Percentiles rank a stretch among this genome's conserved stretches.
phyloP scores from a whole-genome alignment of 2,329 filamentous ascomycete genomes.

The Talaromyces sp. region DNA sequence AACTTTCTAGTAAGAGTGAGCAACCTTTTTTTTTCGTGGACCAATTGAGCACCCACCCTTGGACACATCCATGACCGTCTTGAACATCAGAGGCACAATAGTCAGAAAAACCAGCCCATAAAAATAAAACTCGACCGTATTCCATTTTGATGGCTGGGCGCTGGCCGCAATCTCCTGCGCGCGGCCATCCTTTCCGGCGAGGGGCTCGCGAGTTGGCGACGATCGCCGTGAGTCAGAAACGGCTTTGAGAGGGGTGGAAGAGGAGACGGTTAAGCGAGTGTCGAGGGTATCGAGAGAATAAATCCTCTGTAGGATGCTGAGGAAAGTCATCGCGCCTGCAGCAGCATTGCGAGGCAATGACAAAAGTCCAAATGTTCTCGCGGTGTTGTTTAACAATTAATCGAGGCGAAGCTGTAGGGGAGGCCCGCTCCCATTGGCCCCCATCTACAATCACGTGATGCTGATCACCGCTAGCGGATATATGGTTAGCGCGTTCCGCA shows the following conservation, averaged over 20 bases:
- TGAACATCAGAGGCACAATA: conserved; percentile 81
- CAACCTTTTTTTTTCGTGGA: neutral
- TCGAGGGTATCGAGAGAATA: conserved; percentile 65
- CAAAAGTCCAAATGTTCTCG: neutral
- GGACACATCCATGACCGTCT: conserved; percentile 82
- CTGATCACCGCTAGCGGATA: neutral
- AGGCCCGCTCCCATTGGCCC: neutral
- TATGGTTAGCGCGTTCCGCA: neutral
- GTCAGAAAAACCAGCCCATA: conserved; percentile 67
- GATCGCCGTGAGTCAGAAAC: conserved; percentile 47
- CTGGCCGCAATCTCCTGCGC: conserved; percentile 39
- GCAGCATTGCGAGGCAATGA: conserved; percentile 19
- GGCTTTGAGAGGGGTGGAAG: conserved; percentile 61
- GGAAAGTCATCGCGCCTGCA: conserved; percentile 30
- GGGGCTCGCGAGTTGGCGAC: conserved; percentile 20
- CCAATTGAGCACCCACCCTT: conserved; percentile 50
- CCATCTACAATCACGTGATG: neutral
- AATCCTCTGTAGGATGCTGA: conserved; percentile 47
- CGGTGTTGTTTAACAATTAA: neutral
- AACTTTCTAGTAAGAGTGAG: conserved; percentile 53
- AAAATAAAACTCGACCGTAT: conserved; percentile 74
- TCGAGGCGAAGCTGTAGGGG: conserved; percentile 1
- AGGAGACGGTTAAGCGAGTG: conserved; percentile 66
- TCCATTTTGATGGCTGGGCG: conserved; percentile 68
- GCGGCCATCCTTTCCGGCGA: conserved; percentile 26